Percentiles rank a stretch among this genome's conserved stretches.
Evolutionary conservation across 2,329 filamentous ascomycete species (phyloP).

Genomic region (Cryoendolithus antarcticus): DNA sequence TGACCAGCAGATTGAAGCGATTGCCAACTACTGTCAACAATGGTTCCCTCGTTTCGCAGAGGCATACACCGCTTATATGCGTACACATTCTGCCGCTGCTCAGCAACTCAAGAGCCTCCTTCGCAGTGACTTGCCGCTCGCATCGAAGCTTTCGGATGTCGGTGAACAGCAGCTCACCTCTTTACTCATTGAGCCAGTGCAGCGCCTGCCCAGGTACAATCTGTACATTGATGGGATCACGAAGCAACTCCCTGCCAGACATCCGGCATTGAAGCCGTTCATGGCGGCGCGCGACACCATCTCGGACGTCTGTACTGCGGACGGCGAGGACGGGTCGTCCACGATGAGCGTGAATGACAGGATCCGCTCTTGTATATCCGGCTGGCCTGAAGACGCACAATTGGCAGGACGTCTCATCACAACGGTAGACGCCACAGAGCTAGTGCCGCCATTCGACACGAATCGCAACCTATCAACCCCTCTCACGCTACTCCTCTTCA

Average conservation of each 20-base stretch:
- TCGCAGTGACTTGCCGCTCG: constrained; percentile 68
- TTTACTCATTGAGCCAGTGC: constrained; percentile 88
- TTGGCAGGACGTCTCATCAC: constrained; percentile 68
- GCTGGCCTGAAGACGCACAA: constrained; percentile 30
- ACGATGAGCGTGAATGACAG: constrained; percentile 63
- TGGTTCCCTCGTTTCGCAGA: constrained; percentile 90
- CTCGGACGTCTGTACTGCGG: constrained; percentile 80
- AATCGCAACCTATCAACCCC: constrained; percentile 12
- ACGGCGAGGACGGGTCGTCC: constrained; percentile 29
- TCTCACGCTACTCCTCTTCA: constrained; percentile 72
- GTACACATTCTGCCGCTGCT: constrained; percentile 76
- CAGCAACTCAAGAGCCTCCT: constrained; percentile 68
- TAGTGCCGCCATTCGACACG: constrained; percentile 56
- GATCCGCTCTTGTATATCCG: constrained; percentile 30
- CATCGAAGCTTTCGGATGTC: constrained; percentile 63
- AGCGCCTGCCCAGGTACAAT: constrained; percentile 86
- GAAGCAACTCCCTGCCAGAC: constrained; percentile 68
- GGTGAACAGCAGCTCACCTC: constrained; percentile 88
- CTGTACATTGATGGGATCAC: constrained; percentile 94
- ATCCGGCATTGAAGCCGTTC: constrained; percentile 71
- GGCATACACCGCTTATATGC: constrained; percentile 88
- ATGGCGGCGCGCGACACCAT: constrained; percentile 87
- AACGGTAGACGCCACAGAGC: constrained; percentile 67
- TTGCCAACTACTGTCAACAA: constrained; percentile 71
- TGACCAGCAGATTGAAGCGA: constrained; percentile 51